Evolutionary conservation across 1,139 yeast species (phyloP).

Genomic region (Candida frijolesensis): DNA sequence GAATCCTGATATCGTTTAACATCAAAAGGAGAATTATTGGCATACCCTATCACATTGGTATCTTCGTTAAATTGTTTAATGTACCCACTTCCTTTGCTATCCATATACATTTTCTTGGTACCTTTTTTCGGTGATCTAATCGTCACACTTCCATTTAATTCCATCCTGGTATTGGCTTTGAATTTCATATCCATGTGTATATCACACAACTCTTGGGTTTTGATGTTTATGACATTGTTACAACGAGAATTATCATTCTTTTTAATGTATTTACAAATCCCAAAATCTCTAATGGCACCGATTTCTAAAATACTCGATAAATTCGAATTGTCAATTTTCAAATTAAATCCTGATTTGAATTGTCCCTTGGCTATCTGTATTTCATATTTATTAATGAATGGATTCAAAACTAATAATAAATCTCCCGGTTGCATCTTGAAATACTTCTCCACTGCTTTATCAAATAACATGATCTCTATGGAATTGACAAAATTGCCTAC

Average conservation of each 20-base stretch:
- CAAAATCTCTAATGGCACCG: conserved; percentile 73
- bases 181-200: conserved; percentile 68
- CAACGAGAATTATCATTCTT: conserved; percentile 54
- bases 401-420: conserved; percentile 73
- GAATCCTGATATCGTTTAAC: conserved; percentile 45
- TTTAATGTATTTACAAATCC: conserved; percentile 58
- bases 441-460: conserved; percentile 64
- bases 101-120: conserved; percentile 27
- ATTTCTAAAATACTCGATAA: conserved; percentile 63
- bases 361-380: conserved; percentile 6
- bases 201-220: conserved; percentile 60
- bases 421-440: conserved; percentile 79
- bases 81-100: conserved; percentile 15
- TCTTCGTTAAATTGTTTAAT: conserved; percentile 27
- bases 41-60: conserved; percentile 20
- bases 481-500: conserved; percentile 67
- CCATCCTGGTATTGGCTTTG: conserved; percentile 64
- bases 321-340: conserved; percentile 52
- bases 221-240: conserved; percentile 57
- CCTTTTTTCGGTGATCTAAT: conserved; percentile 37
- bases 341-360: conserved; percentile 50
- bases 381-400: conserved; percentile 45
- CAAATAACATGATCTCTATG: conserved; percentile 65
- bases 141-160: conserved; percentile 64
- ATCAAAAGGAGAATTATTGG: conserved; percentile 16